Conservation (phyloP, 805 yeast genomes). For the Starmerella roubikii region DNA sequence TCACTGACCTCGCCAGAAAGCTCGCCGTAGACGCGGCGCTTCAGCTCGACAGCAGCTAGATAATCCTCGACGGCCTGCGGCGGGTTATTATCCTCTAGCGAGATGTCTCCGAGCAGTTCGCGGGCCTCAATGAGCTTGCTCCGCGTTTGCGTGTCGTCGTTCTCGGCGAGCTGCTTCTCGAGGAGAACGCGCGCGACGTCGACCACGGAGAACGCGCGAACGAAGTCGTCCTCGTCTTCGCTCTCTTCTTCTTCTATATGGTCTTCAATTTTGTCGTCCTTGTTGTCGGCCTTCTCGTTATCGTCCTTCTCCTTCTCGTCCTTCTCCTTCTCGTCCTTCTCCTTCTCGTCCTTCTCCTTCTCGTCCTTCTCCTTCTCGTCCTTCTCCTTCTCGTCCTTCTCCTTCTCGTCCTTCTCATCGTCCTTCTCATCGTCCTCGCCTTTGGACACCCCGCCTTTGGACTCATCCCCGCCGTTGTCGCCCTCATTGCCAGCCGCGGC, state of each 20-base stretch:
- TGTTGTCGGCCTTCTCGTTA: slow-evolving; percentile 6
- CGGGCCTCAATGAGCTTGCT: slow-evolving; percentile 54
- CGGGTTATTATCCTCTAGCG: slow-evolving; percentile 74
- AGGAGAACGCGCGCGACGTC: slow-evolving; percentile 64
- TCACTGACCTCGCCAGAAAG: slow-evolving; percentile 53
- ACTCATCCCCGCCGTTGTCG: slow-evolving; percentile 4
- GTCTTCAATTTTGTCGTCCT: slow-evolving; percentile 10
- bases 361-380: background rate
- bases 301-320: no score
- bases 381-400: background rate
- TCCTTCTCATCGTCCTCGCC: slow-evolving; percentile 21
- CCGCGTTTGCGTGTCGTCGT: slow-evolving; percentile 26
- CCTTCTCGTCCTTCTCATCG: slow-evolving; percentile 19
- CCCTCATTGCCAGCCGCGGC: slow-evolving; percentile 23
- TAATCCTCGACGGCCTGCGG: slow-evolving; percentile 64
- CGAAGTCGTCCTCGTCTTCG: slow-evolving; percentile 54
- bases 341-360: slow-evolving; percentile 23
- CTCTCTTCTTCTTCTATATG: slow-evolving; percentile 23
- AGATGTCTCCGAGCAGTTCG: slow-evolving; percentile 76
- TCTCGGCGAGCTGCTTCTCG: slow-evolving; percentile 28
- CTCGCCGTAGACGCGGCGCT: slow-evolving; percentile 39
- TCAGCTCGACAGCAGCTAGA: slow-evolving; percentile 39
- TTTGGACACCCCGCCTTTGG: slow-evolving; percentile 11
- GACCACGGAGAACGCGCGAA: slow-evolving; percentile 55
- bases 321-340: no score